Conservation (phyloP, 139 green algal genomes). For the Micromonas commoda region DNA sequence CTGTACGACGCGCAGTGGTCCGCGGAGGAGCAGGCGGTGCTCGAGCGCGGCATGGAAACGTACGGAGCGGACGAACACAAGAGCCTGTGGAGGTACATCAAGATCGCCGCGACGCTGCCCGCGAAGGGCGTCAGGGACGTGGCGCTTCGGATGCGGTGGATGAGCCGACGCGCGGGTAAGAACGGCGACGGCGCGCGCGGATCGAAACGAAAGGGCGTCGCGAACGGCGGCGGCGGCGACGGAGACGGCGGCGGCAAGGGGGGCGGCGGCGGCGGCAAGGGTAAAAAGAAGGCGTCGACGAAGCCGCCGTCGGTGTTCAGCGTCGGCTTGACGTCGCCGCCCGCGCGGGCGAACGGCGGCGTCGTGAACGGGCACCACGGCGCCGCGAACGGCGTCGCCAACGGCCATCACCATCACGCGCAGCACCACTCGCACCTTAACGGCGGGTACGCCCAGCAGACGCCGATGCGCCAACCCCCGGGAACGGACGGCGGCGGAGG, state of each 20-base stretch:
- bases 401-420: conserved; percentile 14
- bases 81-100: conserved; percentile 55
- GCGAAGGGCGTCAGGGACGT: conserved; percentile 65
- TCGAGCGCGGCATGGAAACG: conserved; percentile 47
- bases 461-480: too few species aligned
- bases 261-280: conserved; percentile 18
- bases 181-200: conserved; percentile 29
- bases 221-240: conserved; percentile 33
- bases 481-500: too few species aligned
- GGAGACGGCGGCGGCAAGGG: background rate
- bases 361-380: conserved; percentile 3
- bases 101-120: conserved; percentile 51
- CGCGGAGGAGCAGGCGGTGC: conserved; percentile 48
- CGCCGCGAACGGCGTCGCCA: conserved; percentile 5
- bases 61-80: too few species aligned
- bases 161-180: conserved; percentile 32
- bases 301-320: too few species aligned
- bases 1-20: conserved; percentile 41
- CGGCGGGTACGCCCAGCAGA: background rate
- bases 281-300: conserved; percentile 39
- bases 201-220: conserved; percentile 25
- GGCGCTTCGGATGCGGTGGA: conserved; percentile 58
- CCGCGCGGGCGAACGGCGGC: conserved; percentile 3
- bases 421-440: background rate
- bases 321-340: too few species aligned